Evolutionary conservation across 2,329 filamentous ascomycete species (phyloP).

Genomic region (Cylindrodendrum hubeiense): DNA sequence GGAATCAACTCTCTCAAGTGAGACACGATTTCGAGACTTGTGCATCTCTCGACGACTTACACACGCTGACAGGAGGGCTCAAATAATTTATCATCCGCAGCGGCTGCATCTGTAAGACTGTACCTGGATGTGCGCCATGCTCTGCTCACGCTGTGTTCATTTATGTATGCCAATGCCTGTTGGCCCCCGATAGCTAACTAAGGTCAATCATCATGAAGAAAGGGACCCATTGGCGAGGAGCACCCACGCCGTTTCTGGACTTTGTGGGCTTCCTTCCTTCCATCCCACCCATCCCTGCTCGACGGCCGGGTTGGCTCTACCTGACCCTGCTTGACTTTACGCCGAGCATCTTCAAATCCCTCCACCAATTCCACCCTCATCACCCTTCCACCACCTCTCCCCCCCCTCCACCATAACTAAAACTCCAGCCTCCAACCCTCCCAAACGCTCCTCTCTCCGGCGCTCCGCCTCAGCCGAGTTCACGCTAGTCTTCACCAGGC

Average conservation of each 20-base stretch:
- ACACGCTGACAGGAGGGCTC: neutral
- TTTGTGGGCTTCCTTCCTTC: neutral
- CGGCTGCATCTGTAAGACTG: neutral
- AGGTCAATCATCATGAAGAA: slow-evolving; percentile 14
- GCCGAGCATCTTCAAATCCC: slow-evolving; percentile 7
- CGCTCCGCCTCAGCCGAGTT: slow-evolving; percentile 28
- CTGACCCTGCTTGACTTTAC: neutral
- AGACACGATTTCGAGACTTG: slow-evolving; percentile 8
- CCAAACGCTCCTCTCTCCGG: slow-evolving; percentile 5
- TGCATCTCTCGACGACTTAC: slow-evolving; percentile 15
- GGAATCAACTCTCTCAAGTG: slow-evolving; percentile 10
- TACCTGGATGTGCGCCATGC: neutral
- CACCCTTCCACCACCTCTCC: slow-evolving; percentile 1
- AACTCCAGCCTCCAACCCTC: slow-evolving; percentile 17
- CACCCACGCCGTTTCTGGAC: slow-evolving; percentile 1
- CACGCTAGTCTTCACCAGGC: slow-evolving; percentile 21
- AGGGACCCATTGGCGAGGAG: neutral
- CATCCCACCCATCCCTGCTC: slow-evolving; percentile 7
- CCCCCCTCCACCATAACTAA: neutral
- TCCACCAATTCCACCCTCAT: neutral
- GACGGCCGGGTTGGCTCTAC: neutral
- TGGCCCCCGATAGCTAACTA: slow-evolving; percentile 11
- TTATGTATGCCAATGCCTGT: neutral
- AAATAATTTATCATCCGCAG: neutral
- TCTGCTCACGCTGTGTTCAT: slow-evolving; percentile 6